phyloP scores from a whole-genome alignment of 768 basidiomycete genomes.

The Suillus bovinus region DNA sequence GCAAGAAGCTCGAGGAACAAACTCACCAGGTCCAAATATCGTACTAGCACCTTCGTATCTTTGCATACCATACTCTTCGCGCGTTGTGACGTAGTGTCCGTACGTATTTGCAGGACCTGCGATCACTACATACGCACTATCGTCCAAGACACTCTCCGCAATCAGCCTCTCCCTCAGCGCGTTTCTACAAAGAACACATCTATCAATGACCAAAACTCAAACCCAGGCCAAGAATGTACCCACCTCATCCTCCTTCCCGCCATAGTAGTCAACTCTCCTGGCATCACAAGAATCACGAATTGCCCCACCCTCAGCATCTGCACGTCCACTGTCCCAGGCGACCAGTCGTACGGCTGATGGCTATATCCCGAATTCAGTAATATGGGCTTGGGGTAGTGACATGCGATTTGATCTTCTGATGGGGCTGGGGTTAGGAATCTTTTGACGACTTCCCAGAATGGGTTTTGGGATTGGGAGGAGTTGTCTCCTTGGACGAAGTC shows the following conservation, averaged over 20 bases:
- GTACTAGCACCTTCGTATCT: constrained; percentile 84
- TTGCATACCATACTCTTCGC: constrained; percentile 73
- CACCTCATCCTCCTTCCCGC: constrained; percentile 74
- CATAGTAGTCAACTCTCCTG: constrained; percentile 84
- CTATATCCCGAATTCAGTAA: constrained; percentile 78
- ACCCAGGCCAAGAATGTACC: constrained; percentile 19
- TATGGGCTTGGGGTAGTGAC: constrained; percentile 79
- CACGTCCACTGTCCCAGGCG: constrained; percentile 69
- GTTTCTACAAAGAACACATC: constrained; percentile 43
- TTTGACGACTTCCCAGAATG: constrained; percentile 82
- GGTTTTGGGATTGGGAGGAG: constrained; percentile 62
- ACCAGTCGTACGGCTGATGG: constrained; percentile 70
- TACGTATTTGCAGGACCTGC: constrained; percentile 86
- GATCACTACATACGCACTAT: constrained; percentile 73
- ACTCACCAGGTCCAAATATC: constrained; percentile 71
- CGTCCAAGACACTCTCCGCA: constrained; percentile 58
- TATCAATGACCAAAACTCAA: neutral
- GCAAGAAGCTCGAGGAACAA: neutral
- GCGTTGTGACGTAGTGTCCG: constrained; percentile 70
- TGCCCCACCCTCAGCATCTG: constrained; percentile 80
- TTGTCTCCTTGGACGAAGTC: constrained; percentile 80
- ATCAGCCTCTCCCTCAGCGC: constrained; percentile 67
- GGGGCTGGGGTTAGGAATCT: constrained; percentile 68
- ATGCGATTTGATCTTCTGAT: constrained; percentile 58
- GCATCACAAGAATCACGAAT: constrained; percentile 73